Percentiles rank a stretch among this genome's conserved stretches.
Evolutionary conservation across 768 basidiomycete species (phyloP).

Genomic region (Collybiopsis confluens): DNA sequence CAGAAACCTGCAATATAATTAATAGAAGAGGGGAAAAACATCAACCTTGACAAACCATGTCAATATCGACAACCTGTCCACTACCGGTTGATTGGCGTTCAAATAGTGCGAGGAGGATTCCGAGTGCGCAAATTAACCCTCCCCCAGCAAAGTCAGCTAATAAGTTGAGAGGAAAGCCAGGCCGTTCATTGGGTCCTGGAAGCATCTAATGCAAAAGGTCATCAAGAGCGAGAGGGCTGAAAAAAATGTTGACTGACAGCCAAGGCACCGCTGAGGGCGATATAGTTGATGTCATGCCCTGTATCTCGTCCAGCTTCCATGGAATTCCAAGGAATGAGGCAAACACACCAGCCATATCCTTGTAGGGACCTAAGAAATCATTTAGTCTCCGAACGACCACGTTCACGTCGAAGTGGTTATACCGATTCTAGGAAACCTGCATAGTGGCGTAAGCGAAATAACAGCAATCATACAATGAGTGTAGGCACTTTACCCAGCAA

Average conservation of each 20-base stretch:
- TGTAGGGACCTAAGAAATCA: constrained; percentile 53
- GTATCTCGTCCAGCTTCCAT: background rate
- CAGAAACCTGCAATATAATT: constrained; percentile 54
- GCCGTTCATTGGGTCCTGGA: constrained; percentile 59
- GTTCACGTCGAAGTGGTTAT: background rate
- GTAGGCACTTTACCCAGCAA: constrained; percentile 55
- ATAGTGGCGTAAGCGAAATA: no score
- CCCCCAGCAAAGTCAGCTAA: constrained; percentile 77
- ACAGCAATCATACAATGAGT: background rate
- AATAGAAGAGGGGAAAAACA: background rate
- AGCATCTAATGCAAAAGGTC: constrained; percentile 45
- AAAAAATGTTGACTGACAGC: constrained; percentile 38
- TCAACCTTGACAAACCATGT: constrained; percentile 53
- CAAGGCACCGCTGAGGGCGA: constrained; percentile 72
- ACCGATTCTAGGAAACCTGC: background rate
- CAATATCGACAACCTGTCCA: constrained; percentile 70
- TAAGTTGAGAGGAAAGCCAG: constrained; percentile 69
- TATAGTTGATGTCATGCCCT: constrained; percentile 86
- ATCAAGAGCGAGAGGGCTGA: background rate
- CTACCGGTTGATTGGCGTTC: constrained; percentile 40
- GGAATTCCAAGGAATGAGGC: background rate
- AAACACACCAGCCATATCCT: constrained; percentile 73
- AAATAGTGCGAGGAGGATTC: constrained; percentile 46
- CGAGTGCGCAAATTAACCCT: constrained; percentile 43
- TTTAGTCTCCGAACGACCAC: background rate